These are phyloP conservation scores for Capsicum pubescens DNA, from an alignment of 257 asterid species.

Conservation along the genomic window DNA sequence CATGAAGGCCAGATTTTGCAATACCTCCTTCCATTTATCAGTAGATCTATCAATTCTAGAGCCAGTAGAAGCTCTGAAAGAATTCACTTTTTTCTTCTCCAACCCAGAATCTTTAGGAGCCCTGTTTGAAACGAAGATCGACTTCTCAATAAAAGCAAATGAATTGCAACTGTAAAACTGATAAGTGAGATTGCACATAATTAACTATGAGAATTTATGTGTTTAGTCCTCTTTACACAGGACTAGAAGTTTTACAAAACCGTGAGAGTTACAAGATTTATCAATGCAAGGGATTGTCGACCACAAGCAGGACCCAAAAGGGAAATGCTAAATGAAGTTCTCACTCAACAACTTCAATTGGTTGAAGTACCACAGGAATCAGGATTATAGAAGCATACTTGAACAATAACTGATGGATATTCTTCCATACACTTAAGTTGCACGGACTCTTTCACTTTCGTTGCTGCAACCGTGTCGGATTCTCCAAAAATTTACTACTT, in stretches of 20 bases:
- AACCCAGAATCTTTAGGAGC: constrained; percentile 45
- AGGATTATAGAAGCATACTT: background rate
- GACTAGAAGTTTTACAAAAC: background rate
- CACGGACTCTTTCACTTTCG: no score
- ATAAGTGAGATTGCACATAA: background rate
- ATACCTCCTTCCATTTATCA: constrained; percentile 80
- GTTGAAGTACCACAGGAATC: background rate
- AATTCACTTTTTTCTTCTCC: constrained; percentile 40
- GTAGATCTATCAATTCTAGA: constrained; percentile 55
- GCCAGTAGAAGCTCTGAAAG: constrained; percentile 49
- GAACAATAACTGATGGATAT: background rate
- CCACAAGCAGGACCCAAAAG: background rate
- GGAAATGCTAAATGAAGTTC: background rate
- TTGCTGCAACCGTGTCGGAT: no score
- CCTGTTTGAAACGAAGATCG: constrained; percentile 38
- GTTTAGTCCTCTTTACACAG: background rate
- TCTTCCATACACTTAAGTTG: background rate
- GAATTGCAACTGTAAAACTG: background rate
- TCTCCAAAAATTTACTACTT: no score
- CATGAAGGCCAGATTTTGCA: background rate
- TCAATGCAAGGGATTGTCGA: background rate
- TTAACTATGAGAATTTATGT: background rate
- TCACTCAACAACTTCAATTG: background rate
- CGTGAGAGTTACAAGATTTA: background rate
- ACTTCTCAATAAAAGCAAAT: background rate